Base-by-base conservation (phyloP, 176 grass and related monocot genomes). In the Avena sativa region DNA sequence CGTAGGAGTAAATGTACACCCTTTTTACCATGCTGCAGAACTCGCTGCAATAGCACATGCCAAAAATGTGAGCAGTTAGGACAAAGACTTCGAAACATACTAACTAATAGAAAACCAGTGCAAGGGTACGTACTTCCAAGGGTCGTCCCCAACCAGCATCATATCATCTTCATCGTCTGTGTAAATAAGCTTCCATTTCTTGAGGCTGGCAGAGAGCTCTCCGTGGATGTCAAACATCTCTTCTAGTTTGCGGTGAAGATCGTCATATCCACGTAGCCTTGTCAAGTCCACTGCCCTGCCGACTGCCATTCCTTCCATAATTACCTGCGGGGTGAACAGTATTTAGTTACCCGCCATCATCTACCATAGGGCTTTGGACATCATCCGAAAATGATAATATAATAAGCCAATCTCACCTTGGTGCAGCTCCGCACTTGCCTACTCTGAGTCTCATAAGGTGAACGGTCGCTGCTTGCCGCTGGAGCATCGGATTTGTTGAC, bases 251-350 rank as follows among this genome's bases (percentile, higher is more conserved):
- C 9, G 46, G 25, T 78, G 86, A 63, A 98, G 92, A 47, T 94
- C 90, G 3, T 62, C 83, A 66, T 98, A 98, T 71, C 87, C 86
- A 79, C 60, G 26, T 47, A 96, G 88, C 85, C 89, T 96, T 51
- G 88, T 96, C 67, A 98, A 89, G 84, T 98, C 93, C 52, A 98
- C 90, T 56, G 96, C 96, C 80, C 96, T 91, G 66, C 96, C 93
- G 76, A 98, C 93, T 3, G 96, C 96, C 82, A 94, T 96, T 82
- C 96, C 96, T 65, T 95, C 90, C 96, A 98, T 94, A 85, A 95
- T 93, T 57, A 98, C 92, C 96, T 98, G 78, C 2, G 19, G 49
- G 65, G 85, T 49, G 61, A 85, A 85, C 81, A 89, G 44, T 76
- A 50, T 58, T 74, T 44, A 55, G 40, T 51, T 89, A 78, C 13